Percentiles rank a stretch among this genome's conserved stretches.
Evolutionary conservation across 768 basidiomycete genomes (phyloP).

Genomic region (Leucogyrophana mollusca): DNA sequence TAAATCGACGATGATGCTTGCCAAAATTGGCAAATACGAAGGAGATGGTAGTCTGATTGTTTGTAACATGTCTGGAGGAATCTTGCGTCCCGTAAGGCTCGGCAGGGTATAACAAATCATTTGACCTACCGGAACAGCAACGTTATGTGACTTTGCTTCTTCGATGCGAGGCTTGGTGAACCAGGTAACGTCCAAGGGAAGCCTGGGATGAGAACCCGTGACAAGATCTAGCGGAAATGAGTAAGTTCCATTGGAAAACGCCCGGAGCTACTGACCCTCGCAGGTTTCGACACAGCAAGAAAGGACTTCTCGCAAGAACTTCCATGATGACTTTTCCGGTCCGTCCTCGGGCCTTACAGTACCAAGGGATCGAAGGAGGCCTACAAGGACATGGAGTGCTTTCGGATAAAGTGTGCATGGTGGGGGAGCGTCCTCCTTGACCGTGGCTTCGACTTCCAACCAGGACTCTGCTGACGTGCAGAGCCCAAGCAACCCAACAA

Average conservation of each 20-base stretch:
- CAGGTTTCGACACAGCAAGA: slow-evolving; percentile 40
- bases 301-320: slow-evolving; percentile 38
- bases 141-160: slow-evolving; percentile 27
- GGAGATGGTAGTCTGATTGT: slow-evolving; percentile 36
- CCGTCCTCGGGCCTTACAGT: slow-evolving; percentile 28
- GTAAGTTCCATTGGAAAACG: too few species aligned
- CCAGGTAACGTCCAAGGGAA: slow-evolving; percentile 37
- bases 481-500: slow-evolving; percentile 52
- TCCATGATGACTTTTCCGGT: slow-evolving; percentile 35
- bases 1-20: slow-evolving; percentile 45
- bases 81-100: slow-evolving; percentile 25
- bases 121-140: slow-evolving; percentile 32
- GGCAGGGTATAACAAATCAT: neutral
- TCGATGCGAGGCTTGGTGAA: slow-evolving; percentile 38
- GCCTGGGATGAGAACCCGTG: slow-evolving; percentile 31
- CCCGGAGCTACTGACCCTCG: slow-evolving; percentile 32
- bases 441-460: slow-evolving; percentile 44
- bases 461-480: slow-evolving; percentile 59
- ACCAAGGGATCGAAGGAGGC: slow-evolving; percentile 49
- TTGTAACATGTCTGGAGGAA: slow-evolving; percentile 31
- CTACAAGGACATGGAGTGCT: slow-evolving; percentile 41
- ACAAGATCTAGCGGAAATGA: slow-evolving; percentile 24
- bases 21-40: slow-evolving; percentile 44
- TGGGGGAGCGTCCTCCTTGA: slow-evolving; percentile 37
- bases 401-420: slow-evolving; percentile 51